Evolutionary conservation across 768 basidiomycete genomes (phyloP).

Genomic region (Amyloporia xantha): DNA sequence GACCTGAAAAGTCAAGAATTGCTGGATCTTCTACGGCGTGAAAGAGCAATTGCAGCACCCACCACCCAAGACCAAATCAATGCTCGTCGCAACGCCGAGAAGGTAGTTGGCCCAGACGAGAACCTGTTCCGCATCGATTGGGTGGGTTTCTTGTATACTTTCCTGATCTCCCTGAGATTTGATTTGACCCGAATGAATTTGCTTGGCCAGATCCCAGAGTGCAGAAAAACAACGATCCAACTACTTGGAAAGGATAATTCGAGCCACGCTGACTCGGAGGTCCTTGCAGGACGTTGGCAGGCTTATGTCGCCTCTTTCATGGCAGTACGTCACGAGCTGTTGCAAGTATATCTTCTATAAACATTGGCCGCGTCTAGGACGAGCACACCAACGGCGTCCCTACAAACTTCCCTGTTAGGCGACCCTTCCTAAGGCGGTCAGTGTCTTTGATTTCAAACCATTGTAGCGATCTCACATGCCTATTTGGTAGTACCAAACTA

Average conservation of each 20-base stretch:
- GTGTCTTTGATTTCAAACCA: not conserved
- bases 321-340: not conserved
- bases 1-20: not conserved
- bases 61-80: not conserved
- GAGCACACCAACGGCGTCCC: not conserved
- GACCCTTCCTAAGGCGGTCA: not conserved
- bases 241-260: not conserved
- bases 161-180: no score
- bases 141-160: not conserved
- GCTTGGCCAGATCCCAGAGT: not conserved
- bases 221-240: not conserved
- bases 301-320: not conserved
- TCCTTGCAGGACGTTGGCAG: not conserved
- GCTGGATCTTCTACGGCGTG: not conserved
- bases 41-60: not conserved
- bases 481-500: not conserved
- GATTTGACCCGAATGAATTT: no score
- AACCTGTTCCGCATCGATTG: not conserved
- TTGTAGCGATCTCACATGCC: not conserved
- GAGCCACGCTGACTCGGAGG: not conserved
- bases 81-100: not conserved
- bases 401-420: not conserved
- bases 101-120: not conserved
- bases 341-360: not conserved
- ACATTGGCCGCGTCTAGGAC: no score